These are phyloP conservation scores for Catharanthus roseus DNA, from an alignment of 257 asterid genomes.

Conservation along the genomic window DNA sequence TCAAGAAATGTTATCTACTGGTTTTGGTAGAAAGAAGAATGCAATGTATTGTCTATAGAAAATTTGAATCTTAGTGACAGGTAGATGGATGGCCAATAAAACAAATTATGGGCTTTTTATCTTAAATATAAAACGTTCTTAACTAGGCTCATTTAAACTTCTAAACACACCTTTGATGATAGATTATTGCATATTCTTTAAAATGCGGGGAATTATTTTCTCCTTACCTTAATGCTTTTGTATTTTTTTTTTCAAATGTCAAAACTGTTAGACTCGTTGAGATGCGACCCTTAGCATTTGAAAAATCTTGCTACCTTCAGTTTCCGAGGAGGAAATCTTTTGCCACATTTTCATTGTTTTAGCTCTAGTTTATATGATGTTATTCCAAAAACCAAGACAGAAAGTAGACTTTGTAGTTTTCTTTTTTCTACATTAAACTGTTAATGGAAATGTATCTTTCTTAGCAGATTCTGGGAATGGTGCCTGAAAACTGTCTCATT, in stretches of 20 bases:
- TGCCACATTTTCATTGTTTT: background rate
- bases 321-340: background rate
- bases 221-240: background rate
- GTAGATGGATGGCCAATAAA: background rate
- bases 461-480: conserved; percentile 75
- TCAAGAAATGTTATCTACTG: too few species aligned
- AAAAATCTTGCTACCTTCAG: background rate
- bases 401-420: background rate
- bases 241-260: background rate
- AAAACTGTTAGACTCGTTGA: background rate
- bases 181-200: background rate
- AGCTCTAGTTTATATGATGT: background rate
- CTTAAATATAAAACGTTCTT: background rate
- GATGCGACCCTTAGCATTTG: background rate
- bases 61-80: background rate
- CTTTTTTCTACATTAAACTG: background rate
- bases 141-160: background rate
- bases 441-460: conserved; percentile 12
- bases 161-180: background rate
- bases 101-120: background rate
- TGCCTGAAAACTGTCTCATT: conserved; percentile 89
- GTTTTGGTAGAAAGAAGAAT: too few species aligned
- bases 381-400: background rate
- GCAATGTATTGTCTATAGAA: background rate
- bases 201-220: background rate